Percentiles rank a stretch among this genome's conserved stretches.
Evolutionary conservation across 2,329 filamentous ascomycete species (phyloP).

Genomic region (Cephalotrichum gorgonifer): DNA sequence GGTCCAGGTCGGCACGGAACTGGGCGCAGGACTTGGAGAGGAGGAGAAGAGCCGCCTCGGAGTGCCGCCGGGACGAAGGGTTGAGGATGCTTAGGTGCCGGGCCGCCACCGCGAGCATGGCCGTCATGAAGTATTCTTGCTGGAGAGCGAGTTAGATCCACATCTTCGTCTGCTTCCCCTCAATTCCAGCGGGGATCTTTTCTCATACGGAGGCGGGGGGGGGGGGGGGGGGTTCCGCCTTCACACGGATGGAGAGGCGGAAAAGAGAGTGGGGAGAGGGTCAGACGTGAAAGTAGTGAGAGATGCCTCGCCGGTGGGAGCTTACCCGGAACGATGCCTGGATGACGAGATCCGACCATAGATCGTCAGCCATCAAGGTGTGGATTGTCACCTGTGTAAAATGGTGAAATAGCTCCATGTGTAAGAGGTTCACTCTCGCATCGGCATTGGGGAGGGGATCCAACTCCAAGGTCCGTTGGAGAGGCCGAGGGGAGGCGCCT

Average conservation of each 20-base stretch:
- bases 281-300: not conserved
- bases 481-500: not conserved
- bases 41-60: constrained; percentile 11
- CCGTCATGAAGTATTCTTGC: constrained; percentile 17
- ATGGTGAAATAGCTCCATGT: constrained; percentile 21
- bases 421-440: constrained; percentile 16
- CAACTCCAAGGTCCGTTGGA: constrained; percentile 1
- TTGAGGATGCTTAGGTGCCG: constrained; percentile 12
- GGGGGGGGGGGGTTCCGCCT: too few relatives aligned
- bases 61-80: constrained; percentile 10
- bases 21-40: constrained; percentile 13
- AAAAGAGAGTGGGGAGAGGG: not conserved
- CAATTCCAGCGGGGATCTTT: too few relatives aligned
- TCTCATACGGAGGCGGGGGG: too few relatives aligned
- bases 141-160: too few relatives aligned
- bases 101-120: constrained; percentile 13
- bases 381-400: constrained; percentile 14
- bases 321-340: constrained; percentile 16
- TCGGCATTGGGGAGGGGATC: not conserved
- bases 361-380: constrained; percentile 15
- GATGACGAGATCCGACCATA: constrained; percentile 15
- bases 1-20: constrained; percentile 13
- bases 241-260: too few relatives aligned
- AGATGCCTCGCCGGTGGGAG: not conserved
- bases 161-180: too few relatives aligned